Conservation (phyloP, 1,284 basidiomycete species). For the Lentinula novae-zelandiae region DNA sequence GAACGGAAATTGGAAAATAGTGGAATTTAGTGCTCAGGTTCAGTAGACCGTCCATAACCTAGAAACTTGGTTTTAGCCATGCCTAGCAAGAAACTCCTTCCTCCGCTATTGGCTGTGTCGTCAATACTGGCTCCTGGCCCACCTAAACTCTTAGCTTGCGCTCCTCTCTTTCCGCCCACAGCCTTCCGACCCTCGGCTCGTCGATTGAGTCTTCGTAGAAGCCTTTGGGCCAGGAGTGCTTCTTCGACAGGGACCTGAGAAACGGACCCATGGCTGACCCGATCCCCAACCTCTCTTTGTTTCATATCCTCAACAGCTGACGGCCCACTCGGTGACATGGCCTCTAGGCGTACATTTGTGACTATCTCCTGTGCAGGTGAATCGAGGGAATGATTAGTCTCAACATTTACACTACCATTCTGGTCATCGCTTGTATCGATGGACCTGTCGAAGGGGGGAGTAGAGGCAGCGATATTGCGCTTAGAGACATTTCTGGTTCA, state of each 20-base stretch:
- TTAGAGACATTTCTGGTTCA: not conserved
- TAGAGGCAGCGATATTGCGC: not conserved
- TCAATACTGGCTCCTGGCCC: not conserved
- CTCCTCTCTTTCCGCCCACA: not conserved
- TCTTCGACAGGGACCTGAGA: conserved; percentile 13
- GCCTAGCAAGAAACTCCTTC: conserved; percentile 2
- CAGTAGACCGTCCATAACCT: conserved; percentile 3
- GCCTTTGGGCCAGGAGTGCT: conserved; percentile 13
- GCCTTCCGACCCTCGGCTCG: not conserved
- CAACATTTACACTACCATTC: not conserved
- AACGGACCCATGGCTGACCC: not conserved
- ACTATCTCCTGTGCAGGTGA: not conserved
- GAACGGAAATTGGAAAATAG: too few relatives aligned
- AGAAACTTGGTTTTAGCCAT: conserved; percentile 6
- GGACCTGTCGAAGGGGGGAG: not conserved
- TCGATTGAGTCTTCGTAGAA: conserved; percentile 13
- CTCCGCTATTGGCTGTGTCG: not conserved
- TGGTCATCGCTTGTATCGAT: not conserved
- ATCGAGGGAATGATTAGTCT: not conserved
- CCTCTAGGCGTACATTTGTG: not conserved
- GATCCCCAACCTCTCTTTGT: not conserved
- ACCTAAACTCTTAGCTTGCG: not conserved
- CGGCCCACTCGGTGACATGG: not conserved
- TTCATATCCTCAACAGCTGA: not conserved
- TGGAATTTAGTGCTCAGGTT: not conserved